phyloP scores from a whole-genome alignment of 495 filamentous ascomycete species.

The Aspergillus indologenus region DNA sequence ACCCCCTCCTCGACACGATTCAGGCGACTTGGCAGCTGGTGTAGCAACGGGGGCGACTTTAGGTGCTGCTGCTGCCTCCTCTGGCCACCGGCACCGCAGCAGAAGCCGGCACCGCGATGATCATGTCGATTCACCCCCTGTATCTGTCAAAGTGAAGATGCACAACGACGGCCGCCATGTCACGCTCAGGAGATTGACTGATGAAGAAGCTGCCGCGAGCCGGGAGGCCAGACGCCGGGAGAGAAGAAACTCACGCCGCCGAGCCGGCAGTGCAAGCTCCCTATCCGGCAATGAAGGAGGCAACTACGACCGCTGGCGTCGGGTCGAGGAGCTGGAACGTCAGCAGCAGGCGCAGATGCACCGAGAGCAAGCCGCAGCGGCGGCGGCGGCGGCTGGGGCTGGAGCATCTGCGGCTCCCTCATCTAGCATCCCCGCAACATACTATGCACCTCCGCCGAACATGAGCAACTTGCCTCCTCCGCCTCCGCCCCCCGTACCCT shows the following conservation, averaged over 20 bases:
- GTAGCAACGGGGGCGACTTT: constrained; percentile 43
- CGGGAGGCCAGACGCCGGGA: constrained; percentile 53
- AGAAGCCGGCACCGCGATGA: constrained; percentile 39
- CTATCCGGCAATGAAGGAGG: constrained; percentile 44
- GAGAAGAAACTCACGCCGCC: constrained; percentile 39
- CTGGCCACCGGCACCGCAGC: constrained; percentile 38
- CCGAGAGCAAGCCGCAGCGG: constrained; percentile 39
- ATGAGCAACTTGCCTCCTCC: constrained; percentile 35
- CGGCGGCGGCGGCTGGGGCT: constrained; percentile 27
- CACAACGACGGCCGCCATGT: constrained; percentile 77
- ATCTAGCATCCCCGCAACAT: constrained; percentile 29
- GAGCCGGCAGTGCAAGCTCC: constrained; percentile 44
- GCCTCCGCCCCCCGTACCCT: constrained; percentile 35
- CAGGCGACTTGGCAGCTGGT: constrained; percentile 40
- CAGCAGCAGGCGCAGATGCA: constrained; percentile 49
- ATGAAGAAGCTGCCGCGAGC: constrained; percentile 71
- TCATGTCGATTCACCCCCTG: constrained; percentile 56
- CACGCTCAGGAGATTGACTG: constrained; percentile 74
- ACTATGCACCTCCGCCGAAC: constrained; percentile 29
- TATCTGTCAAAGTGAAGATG: constrained; percentile 77
- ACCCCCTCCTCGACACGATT: constrained; percentile 23
- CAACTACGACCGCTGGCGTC: constrained; percentile 46
- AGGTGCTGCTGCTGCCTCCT: constrained; percentile 30
- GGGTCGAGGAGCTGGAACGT: constrained; percentile 50
- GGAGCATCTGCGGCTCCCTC: constrained; percentile 28